Evolutionary conservation across 192 early-diverging fungal genomes (phyloP), one percentile per base, ranked within the genome.

Genomic region (Gonapodya sp.): DNA sequence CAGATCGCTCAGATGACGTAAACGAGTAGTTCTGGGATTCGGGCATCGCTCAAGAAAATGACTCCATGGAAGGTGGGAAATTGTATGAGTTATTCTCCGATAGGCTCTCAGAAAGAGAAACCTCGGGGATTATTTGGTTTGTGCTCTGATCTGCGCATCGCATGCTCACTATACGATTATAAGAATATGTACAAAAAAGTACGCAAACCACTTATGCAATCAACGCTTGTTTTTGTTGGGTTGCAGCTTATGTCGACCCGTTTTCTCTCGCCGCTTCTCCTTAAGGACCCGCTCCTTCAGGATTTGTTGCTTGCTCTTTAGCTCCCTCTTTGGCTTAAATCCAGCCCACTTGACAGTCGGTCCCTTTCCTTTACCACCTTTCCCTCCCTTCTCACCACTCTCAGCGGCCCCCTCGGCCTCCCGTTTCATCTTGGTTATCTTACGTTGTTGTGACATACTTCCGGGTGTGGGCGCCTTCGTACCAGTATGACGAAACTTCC

Each of bases 271-370:
- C 46, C 95, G 80, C 85, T 93, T 90, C 81, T 96, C 94, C 85
- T 92, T 92, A 64, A 80, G 78, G 81, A 83, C 83, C 80, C 94
- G 83, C 33, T 89, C 90, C 86, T 96, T 96, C 80, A 90, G 90
- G 80, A 98, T 96, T 85, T 95, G 90, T 36, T 88, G 88, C 31
- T 88, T 87, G n/a, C 87, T 87, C 86, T 92, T 94, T 80, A 98
- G 90, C 84, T 98, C 97, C 36, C 86, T 90, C 80, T 87, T 89
- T 1, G 83, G 87, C 24, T 85, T 83, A 36, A 64, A 80, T 35
- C 0, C 81, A 84, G 64, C 85, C 86, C 74, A 86, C 81, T 31
- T 84, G 80, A 36, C 85, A 78, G 36, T 36, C 75, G 81, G 79
- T 33, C 31, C 34, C 73, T 78, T 14, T 34, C 2, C 31, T 18